Base-by-base conservation (phyloP, 2,329 filamentous ascomycete genomes). In the Aspergillus flavus region DNA sequence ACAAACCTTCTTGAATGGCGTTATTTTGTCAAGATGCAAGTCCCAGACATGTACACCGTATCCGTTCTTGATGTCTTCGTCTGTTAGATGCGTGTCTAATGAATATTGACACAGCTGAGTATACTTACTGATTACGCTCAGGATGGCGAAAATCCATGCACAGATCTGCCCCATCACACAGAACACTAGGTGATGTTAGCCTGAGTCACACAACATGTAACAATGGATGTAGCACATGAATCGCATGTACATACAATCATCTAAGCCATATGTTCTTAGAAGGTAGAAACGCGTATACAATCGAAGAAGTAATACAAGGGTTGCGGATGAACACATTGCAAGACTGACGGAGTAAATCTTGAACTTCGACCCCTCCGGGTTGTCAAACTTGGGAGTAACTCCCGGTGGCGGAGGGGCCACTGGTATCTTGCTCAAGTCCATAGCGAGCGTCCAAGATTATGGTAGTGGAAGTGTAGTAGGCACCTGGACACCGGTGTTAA, bases 41-140 rank as follows among this genome's bases (percentile, higher is more conserved):
- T 66, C 48, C 64, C 64, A 66, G 19, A 66, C 62, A n/a, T 66
- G 64, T 6, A 59, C 23, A 2, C 64, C 64, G 36, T 66, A 66
- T 21, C 64, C 64, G 23, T 66, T 64, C 14, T 56, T n/a, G 21
- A 64, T 64, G 30, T 66, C 64, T 66, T 19, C 6, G 14, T 1
- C 30, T 1, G 39, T 66, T 19, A 64, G 46, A 12, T 28, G 7
- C 7, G 6, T 6, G 39, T 14, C 3, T n/a, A 3, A 4, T 41
- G 16, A 9, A 41, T 41, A 10, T 2, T 36, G 1, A 2, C 6
- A 14, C 1, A 36, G 34, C 6, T 1, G 16, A 7, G 9, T n/a
- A 7, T 32, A 55, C 55, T 2, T 54, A 66, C 64, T 66, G 16
- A 62, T n/a, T 21, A 66, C 53, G 14, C 64, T 58, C 4, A 66